A percentile compares a stretch with the other conserved stretches of the same genome.
phyloP scores from a whole-genome alignment of 148 eudicot species.

The Cornus florida region DNA sequence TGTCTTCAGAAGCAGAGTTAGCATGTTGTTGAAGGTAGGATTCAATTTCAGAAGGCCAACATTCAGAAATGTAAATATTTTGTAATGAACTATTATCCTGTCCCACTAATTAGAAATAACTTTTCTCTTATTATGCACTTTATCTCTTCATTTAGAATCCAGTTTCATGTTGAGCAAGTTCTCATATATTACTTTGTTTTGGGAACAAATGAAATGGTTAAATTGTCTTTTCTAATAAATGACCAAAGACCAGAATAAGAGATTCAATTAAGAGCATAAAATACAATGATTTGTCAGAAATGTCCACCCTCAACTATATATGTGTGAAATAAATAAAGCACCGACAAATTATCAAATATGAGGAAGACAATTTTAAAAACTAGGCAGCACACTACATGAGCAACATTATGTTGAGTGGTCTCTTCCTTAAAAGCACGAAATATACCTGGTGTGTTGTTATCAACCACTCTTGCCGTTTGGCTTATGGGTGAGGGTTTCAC shows the following conservation, averaged over 20 bases:
- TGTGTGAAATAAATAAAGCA: background rate
- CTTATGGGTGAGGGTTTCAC: conserved; percentile 22
- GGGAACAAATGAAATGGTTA: background rate
- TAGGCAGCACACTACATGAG: background rate
- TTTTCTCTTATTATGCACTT: background rate
- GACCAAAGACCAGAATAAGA: conserved; percentile 1
- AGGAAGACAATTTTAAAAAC: background rate
- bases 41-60: no score
- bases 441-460: conserved; percentile 48
- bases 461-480: conserved; percentile 28
- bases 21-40: no score
- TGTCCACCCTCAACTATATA: background rate
- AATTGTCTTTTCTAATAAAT: background rate
- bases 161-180: background rate
- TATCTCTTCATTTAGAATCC: background rate
- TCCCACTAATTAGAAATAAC: background rate
- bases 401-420: background rate
- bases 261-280: background rate
- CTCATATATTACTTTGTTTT: background rate
- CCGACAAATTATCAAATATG: background rate
- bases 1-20: no score
- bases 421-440: background rate
- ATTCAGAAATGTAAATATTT: no score
- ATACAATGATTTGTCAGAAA: background rate
- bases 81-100: background rate